These are phyloP conservation scores for Oxyria digyna DNA, from an alignment of 148 eudicot genomes.

Conservation along the genomic window DNA sequence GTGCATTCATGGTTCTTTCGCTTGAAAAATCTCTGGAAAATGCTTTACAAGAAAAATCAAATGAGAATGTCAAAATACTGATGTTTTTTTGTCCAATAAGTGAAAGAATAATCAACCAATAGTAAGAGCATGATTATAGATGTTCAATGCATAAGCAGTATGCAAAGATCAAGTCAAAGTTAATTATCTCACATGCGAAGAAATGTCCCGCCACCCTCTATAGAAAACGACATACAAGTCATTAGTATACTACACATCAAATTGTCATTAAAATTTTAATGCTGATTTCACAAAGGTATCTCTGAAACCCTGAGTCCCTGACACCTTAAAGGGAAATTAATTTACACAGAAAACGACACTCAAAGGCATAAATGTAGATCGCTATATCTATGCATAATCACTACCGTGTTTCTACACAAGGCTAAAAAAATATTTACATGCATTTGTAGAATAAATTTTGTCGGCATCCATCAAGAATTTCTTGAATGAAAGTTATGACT, in stretches of 20 bases:
- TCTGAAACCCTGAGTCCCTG: not conserved
- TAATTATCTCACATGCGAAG: not conserved
- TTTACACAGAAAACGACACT: not conserved
- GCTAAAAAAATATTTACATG: not conserved
- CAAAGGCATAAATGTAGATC: not conserved
- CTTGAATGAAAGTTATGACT: not conserved
- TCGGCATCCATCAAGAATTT: not conserved
- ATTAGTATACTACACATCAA: not conserved
- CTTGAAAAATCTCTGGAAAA: constrained; percentile 10
- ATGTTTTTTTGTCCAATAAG: not conserved
- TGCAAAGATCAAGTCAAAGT: not conserved
- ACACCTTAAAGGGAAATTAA: not conserved
- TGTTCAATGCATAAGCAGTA: not conserved
- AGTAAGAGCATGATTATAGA: not conserved
- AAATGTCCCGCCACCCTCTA: not conserved
- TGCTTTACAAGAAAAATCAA: constrained; percentile 3
- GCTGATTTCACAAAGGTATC: not conserved
- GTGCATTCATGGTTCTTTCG: constrained; percentile 65
- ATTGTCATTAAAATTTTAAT: not conserved
- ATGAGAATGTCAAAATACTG: not conserved
- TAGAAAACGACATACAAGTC: not conserved
- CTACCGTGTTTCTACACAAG: not conserved
- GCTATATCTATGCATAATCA: not conserved
- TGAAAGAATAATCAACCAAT: not conserved
- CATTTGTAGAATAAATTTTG: not conserved